A percentile compares a stretch with the other conserved stretches of the same genome.
Conservation (phyloP, 2,329 filamentous ascomycete genomes). For the Teratosphaeriaceae sp. region DNA sequence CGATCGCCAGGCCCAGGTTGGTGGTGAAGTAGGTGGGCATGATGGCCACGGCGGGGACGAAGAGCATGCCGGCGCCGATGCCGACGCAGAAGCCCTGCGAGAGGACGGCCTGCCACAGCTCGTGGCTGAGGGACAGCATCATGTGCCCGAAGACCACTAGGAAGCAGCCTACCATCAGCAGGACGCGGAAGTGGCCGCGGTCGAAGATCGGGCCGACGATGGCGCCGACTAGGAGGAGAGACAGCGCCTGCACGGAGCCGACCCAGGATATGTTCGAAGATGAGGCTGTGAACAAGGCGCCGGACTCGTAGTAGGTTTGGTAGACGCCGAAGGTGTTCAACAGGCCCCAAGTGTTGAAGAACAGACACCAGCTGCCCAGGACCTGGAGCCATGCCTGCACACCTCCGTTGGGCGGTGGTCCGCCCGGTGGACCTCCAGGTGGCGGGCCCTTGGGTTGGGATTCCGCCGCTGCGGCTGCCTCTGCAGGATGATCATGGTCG, state of each 20-base stretch:
- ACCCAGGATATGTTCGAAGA: slow-evolving; percentile 45
- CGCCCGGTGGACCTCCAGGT: slow-evolving; percentile 9
- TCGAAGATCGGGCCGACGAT: slow-evolving; percentile 45
- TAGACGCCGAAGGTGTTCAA: slow-evolving; percentile 24
- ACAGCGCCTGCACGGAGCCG: slow-evolving; percentile 42
- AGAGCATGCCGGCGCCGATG: slow-evolving; percentile 38
- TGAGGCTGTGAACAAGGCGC: slow-evolving; percentile 30
- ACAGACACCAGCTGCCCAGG: slow-evolving; percentile 38
- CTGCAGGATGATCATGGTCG: slow-evolving; percentile 6
- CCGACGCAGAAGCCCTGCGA: slow-evolving; percentile 45
- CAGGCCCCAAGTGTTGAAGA: slow-evolving; percentile 43
- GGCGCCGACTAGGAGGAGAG: slow-evolving; percentile 41
- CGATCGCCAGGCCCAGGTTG: slow-evolving; percentile 39
- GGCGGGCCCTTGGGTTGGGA: slow-evolving; percentile 3
- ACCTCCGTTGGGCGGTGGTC: slow-evolving; percentile 36
- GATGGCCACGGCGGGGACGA: slow-evolving; percentile 41
- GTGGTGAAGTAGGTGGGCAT: slow-evolving; percentile 43
- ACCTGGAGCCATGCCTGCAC: slow-evolving; percentile 43
- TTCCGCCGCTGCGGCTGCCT: slow-evolving; percentile 8
- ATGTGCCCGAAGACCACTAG: slow-evolving; percentile 44
- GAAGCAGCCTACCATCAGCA: slow-evolving; percentile 38
- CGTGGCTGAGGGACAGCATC: slow-evolving; percentile 42
- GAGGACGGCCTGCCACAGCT: slow-evolving; percentile 44
- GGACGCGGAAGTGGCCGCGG: slow-evolving; percentile 38
- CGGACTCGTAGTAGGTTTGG: slow-evolving; percentile 42